Conservation (phyloP, 2,329 filamentous ascomycete genomes). For the Dichotomopilus funicola region DNA sequence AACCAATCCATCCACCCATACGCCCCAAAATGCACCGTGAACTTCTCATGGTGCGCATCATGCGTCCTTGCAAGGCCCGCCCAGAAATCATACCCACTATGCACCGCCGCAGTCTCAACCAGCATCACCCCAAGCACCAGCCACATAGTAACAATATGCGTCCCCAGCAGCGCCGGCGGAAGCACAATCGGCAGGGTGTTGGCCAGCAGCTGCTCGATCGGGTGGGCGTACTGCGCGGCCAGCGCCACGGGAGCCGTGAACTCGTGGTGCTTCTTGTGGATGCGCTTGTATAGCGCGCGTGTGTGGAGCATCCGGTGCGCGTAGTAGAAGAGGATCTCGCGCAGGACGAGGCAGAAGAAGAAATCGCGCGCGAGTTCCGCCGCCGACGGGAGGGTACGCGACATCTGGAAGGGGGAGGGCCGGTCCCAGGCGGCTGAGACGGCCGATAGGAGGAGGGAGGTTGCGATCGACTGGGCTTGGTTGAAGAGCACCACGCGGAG, state of each 20-base stretch:
- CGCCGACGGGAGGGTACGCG: slow-evolving; percentile 31
- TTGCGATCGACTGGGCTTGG: slow-evolving; percentile 35
- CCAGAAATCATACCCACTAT: slow-evolving; percentile 53
- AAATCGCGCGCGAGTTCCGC: slow-evolving; percentile 36
- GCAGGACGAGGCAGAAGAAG: slow-evolving; percentile 33
- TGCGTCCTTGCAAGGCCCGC: slow-evolving; percentile 42
- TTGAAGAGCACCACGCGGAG: slow-evolving; percentile 40
- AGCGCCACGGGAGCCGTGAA: slow-evolving; percentile 51
- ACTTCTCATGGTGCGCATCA: slow-evolving; percentile 52
- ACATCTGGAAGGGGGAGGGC: slow-evolving; percentile 34
- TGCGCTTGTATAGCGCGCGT: slow-evolving; percentile 39
- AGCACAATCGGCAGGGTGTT: slow-evolving; percentile 47
- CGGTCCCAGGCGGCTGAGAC: slow-evolving; percentile 12
- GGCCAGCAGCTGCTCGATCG: slow-evolving; percentile 48
- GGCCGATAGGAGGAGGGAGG: slow-evolving; percentile 26
- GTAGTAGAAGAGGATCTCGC: slow-evolving; percentile 51
- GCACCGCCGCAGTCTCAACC: slow-evolving; percentile 46
- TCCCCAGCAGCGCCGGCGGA: slow-evolving; percentile 39
- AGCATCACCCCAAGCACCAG: slow-evolving; percentile 42
- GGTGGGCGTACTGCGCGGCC: slow-evolving; percentile 51
- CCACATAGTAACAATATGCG: slow-evolving; percentile 49
- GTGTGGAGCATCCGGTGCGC: slow-evolving; percentile 47
- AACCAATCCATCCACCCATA: slow-evolving; percentile 49
- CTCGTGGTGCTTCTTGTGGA: slow-evolving; percentile 52
- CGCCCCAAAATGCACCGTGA: slow-evolving; percentile 47